phyloP scores from a whole-genome alignment of 176 grass and related monocot species.

The Aechmea fasciata region DNA sequence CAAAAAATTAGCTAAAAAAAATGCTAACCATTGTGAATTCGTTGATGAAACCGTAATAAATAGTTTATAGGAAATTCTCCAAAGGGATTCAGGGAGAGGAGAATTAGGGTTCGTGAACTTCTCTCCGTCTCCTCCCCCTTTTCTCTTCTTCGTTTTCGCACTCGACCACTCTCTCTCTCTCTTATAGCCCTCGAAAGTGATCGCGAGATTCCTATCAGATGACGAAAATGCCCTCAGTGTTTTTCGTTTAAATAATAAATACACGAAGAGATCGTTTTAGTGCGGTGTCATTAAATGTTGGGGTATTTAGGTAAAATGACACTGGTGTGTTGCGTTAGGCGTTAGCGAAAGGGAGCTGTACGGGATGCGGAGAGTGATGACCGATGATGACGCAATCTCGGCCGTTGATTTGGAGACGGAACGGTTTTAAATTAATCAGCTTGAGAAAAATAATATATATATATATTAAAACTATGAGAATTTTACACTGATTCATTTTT shows the following conservation, averaged over 20 bases:
- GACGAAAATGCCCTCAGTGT: neutral
- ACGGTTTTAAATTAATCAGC: neutral
- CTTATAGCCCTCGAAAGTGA: neutral
- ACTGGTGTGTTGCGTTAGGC: neutral
- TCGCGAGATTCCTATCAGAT: neutral
- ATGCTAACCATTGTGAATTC: neutral
- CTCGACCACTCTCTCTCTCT: neutral
- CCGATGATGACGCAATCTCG: neutral
- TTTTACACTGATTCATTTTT: too few relatives aligned
- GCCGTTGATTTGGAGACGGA: neutral
- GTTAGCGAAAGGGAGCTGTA: neutral
- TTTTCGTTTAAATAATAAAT: neutral
- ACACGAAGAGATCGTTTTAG: neutral
- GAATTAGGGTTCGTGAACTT: neutral
- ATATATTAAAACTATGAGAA: too few relatives aligned
- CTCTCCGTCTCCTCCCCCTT: neutral
- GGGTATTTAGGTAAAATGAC: neutral
- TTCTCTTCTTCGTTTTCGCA: slow-evolving; percentile 10
- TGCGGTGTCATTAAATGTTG: neutral
- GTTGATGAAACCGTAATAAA: neutral
- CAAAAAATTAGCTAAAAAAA: neutral
- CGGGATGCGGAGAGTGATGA: neutral
- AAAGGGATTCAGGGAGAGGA: neutral
- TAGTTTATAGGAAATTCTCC: neutral
- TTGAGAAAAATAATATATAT: too few relatives aligned